A percentile compares a stretch with the other conserved stretches of the same genome.
phyloP scores from a whole-genome alignment of 2,329 filamentous ascomycete species.

The Leptoxyphium fumago region DNA sequence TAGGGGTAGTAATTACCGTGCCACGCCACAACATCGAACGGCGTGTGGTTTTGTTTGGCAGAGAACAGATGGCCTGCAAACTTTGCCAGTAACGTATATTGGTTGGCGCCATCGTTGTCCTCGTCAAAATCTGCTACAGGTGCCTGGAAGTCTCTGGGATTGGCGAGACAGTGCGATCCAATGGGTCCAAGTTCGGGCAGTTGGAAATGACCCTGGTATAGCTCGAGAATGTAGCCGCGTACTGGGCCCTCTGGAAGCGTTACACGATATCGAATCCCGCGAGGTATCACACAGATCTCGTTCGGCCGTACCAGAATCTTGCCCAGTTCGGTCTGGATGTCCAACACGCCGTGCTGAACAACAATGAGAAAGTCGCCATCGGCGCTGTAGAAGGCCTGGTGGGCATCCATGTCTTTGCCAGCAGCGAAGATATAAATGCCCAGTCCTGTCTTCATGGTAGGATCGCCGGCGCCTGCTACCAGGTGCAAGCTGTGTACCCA shows the following conservation, averaged over 20 bases:
- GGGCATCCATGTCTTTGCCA: slow-evolving; percentile 60
- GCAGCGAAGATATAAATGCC: slow-evolving; percentile 72
- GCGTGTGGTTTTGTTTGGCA: slow-evolving; percentile 47
- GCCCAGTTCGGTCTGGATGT: slow-evolving; percentile 56
- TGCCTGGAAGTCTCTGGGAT: slow-evolving; percentile 48
- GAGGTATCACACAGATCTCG: slow-evolving; percentile 52
- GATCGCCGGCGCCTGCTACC: slow-evolving; percentile 65
- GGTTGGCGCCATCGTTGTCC: slow-evolving; percentile 35
- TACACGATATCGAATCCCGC: slow-evolving; percentile 51
- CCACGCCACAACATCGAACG: slow-evolving; percentile 60
- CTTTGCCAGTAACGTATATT: slow-evolving; percentile 47
- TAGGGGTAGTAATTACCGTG: slow-evolving; percentile 53
- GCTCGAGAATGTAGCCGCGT: slow-evolving; percentile 51
- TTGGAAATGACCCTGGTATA: slow-evolving; percentile 49
- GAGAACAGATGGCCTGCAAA: slow-evolving; percentile 46
- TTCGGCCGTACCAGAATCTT: slow-evolving; percentile 49
- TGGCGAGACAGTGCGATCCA: slow-evolving; percentile 51
- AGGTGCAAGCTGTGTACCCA: slow-evolving; percentile 57
- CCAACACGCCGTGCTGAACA: slow-evolving; percentile 48
- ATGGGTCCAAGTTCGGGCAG: slow-evolving; percentile 54
- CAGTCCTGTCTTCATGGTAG: slow-evolving; percentile 61
- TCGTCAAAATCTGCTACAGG: slow-evolving; percentile 45
- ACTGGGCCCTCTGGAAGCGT: slow-evolving; percentile 44
- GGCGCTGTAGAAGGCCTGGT: slow-evolving; percentile 68
- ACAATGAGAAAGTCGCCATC: slow-evolving; percentile 56